A percentile compares a stretch with the other conserved stretches of the same genome.
Evolutionary conservation across 441 rosid genomes (phyloP).

Genomic region (Jatropha multifida): DNA sequence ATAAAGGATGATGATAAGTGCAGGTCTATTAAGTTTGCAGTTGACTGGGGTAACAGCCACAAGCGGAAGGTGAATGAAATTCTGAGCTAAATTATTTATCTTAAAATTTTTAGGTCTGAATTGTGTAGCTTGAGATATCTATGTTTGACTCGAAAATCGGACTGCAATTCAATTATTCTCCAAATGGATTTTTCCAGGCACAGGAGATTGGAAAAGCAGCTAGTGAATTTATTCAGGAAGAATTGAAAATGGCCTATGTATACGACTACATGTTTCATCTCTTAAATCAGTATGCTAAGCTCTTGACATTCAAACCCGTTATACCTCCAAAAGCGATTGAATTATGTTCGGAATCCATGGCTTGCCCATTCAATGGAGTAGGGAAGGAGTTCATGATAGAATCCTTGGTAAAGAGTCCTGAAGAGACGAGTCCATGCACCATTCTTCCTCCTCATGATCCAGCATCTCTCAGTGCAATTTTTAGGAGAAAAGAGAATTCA

Average conservation of each 20-base stretch:
- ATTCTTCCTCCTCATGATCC: conserved; percentile 77
- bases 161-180: too few species aligned
- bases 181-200: conserved; percentile 45
- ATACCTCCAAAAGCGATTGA: conserved; percentile 48
- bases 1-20: conserved; percentile 67
- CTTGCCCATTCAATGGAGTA: conserved; percentile 47
- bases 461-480: conserved; percentile 35
- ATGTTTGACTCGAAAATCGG: too few species aligned
- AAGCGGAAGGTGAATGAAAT: conserved; percentile 51
- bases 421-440: conserved; percentile 56
- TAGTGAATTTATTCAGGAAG: conserved; percentile 52
- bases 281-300: conserved; percentile 63
- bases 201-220: conserved; percentile 62
- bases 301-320: conserved; percentile 60
- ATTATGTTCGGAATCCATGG: conserved; percentile 65
- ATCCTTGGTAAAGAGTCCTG: conserved; percentile 61
- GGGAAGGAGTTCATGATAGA: conserved; percentile 60
- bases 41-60: conserved; percentile 81
- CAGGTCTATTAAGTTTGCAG: conserved; percentile 76
- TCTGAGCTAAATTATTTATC: neutral
- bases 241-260: conserved; percentile 63
- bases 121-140: too few species aligned
- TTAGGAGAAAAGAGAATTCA: conserved; percentile 38
- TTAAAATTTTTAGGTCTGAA: too few species aligned
- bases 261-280: conserved; percentile 93